A percentile compares a stretch with the other conserved stretches of the same genome.
These are phyloP conservation scores for Mycena rosella DNA, from an alignment of 768 basidiomycete species.

Conservation along the genomic window DNA sequence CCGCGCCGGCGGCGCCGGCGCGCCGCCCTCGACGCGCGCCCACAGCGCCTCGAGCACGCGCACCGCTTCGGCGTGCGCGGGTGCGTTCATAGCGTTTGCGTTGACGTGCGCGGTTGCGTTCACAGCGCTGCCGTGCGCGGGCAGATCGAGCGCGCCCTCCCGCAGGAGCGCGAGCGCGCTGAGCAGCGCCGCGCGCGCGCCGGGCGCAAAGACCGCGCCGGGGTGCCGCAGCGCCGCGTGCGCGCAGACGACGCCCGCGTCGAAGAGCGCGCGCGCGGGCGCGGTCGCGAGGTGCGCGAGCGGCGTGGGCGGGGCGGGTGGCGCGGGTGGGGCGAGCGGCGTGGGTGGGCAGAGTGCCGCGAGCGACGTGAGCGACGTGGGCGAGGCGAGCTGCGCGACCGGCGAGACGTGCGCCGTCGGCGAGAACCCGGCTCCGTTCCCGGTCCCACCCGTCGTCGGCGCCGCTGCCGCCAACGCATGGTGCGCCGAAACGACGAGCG, in stretches of 20 bases:
- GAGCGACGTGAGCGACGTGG: not conserved
- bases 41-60: constrained; percentile 41
- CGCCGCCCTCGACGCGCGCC: not conserved
- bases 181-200: constrained; percentile 56
- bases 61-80: constrained; percentile 39
- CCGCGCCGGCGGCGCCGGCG: not conserved
- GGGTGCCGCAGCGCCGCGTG: constrained; percentile 71
- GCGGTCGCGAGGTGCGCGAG: constrained; percentile 70
- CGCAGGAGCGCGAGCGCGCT: constrained; percentile 29
- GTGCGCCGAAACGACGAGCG: constrained; percentile 47
- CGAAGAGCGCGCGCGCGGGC: constrained; percentile 72
- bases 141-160: no score
- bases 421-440: no score
- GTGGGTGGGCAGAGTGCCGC: not conserved
- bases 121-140: no score
- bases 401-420: no score
- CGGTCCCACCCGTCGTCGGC: no score
- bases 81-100: no score
- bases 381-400: not conserved
- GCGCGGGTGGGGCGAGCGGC: not conserved
- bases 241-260: constrained; percentile 75
- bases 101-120: no score
- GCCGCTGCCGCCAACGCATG: no score
- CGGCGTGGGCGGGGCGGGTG: not conserved
- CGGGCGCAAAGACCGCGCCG: constrained; percentile 57